phyloP scores from a whole-genome alignment of 1,284 basidiomycete species.

The Volvariella surrecta region DNA sequence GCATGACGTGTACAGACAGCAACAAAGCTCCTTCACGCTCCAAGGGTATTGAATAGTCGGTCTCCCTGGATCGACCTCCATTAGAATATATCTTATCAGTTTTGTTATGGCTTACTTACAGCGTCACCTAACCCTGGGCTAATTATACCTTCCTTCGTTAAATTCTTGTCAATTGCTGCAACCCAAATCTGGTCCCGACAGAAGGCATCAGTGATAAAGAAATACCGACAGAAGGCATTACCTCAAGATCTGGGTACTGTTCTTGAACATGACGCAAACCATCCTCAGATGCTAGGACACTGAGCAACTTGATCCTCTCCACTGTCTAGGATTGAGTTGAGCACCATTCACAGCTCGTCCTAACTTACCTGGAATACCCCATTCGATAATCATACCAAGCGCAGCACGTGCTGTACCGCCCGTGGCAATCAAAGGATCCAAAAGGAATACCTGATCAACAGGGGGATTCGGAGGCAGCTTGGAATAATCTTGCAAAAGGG shows the following conservation, averaged over 20 bases:
- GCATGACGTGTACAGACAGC: not conserved
- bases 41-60: constrained; percentile 53
- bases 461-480: constrained; percentile 77
- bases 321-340: constrained; percentile 27
- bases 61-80: constrained; percentile 38
- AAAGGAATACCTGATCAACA: constrained; percentile 76
- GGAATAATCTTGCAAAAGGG: constrained; percentile 64
- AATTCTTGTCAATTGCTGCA: constrained; percentile 66
- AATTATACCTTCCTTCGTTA: constrained; percentile 73
- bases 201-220: constrained; percentile 5
- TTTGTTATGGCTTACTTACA: constrained; percentile 33
- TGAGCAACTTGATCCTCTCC: constrained; percentile 69
- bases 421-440: constrained; percentile 91
- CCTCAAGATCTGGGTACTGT: constrained; percentile 77
- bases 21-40: constrained; percentile 16
- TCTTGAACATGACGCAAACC: constrained; percentile 64
- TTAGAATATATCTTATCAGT: not conserved
- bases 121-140: constrained; percentile 66
- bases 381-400: constrained; percentile 76
- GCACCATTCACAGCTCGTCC: not conserved
- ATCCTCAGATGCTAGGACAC: constrained; percentile 70
- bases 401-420: constrained; percentile 91
- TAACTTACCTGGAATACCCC: constrained; percentile 66
- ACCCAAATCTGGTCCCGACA: constrained; percentile 61
- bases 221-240: constrained; percentile 19